A percentile compares a stretch with the other conserved stretches of the same genome.
Conservation (phyloP, 2,329 filamentous ascomycete genomes). For the Alternaria triticimaculans region DNA sequence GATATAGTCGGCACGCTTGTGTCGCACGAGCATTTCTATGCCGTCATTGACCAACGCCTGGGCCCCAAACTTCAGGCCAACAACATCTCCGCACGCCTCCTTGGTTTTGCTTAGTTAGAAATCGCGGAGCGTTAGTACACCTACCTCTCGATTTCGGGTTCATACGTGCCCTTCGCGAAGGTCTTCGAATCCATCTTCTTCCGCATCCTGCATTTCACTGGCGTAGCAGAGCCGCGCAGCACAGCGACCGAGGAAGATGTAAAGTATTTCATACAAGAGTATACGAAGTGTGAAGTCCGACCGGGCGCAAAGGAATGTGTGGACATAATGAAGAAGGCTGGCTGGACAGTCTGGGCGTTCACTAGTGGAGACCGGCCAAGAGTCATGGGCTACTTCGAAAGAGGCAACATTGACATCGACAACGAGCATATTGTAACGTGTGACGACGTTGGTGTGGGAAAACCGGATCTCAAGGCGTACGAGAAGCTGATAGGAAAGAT, state of each 20-base stretch:
- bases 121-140: slow-evolving; percentile 59
- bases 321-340: slow-evolving; percentile 51
- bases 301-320: slow-evolving; percentile 54
- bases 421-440: slow-evolving; percentile 60
- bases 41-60: slow-evolving; percentile 51
- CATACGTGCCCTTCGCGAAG: slow-evolving; percentile 53
- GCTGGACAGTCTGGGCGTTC: slow-evolving; percentile 62
- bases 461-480: slow-evolving; percentile 60
- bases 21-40: slow-evolving; percentile 54
- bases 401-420: slow-evolving; percentile 58
- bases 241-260: slow-evolving; percentile 55
- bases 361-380: slow-evolving; percentile 60
- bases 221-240: slow-evolving; percentile 52
- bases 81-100: slow-evolving; percentile 51
- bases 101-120: slow-evolving; percentile 58
- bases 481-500: slow-evolving; percentile 53
- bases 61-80: slow-evolving; percentile 51
- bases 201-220: slow-evolving; percentile 54
- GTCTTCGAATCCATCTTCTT: slow-evolving; percentile 57
- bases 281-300: slow-evolving; percentile 42
- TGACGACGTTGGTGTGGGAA: slow-evolving; percentile 57
- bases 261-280: slow-evolving; percentile 50
- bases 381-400: slow-evolving; percentile 61
- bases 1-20: slow-evolving; percentile 61
- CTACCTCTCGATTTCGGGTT: slow-evolving; percentile 55